Base-by-base conservation (phyloP, 208 protist species). In the Polymyxa betae region DNA sequence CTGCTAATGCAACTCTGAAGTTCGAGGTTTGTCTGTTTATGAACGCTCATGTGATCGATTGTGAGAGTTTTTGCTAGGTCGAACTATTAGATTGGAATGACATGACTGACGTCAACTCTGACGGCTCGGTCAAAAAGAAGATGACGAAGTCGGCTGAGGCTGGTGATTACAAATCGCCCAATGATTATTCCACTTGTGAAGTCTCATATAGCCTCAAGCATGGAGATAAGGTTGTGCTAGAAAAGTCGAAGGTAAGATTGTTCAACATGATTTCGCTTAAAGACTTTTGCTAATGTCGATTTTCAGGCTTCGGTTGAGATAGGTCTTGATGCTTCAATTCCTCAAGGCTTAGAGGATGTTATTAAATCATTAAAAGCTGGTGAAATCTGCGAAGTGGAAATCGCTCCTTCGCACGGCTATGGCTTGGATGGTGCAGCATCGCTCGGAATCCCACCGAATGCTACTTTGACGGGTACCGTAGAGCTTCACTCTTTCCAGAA, bases 11-110 rank as follows among this genome's bases (percentile, higher is more conserved):
- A 0, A 93, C 91, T 38, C 87, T 94, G 0, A 49, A 91, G 0
- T 94, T 93, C 35, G 92, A 94, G 78, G 90, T 94, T 12, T 64
- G 87, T 64, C 20, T 35, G 12, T 60, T 40, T 0, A 45, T n/a
- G n/a, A 24, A 29, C 20, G 5, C 12, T 87, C 5, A 12, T 60
- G 87, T n/a, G 5, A 64, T 29, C n/a, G 20, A 12, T 12, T 46
- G 10, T 1, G n/a, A 5, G 87, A 29, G 49, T 20, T 40, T 35
- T 89, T 1, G 5, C 0, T 46, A 89, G 87, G 38, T 89, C 20
- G 87, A 89, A 46, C 38, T 89, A 46, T 10, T 89, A 10, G 87
- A 60, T 41, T 89, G 87, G 87, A 89, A 40, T 35, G 87, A 89
- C 43, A 45, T 38, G n/a, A 41, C 5, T 16, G 49, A 89, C 87